Percentiles rank a stretch among this genome's conserved stretches.
phyloP scores from a whole-genome alignment of 169 alveolate species.

The Babesia divergens region DNA sequence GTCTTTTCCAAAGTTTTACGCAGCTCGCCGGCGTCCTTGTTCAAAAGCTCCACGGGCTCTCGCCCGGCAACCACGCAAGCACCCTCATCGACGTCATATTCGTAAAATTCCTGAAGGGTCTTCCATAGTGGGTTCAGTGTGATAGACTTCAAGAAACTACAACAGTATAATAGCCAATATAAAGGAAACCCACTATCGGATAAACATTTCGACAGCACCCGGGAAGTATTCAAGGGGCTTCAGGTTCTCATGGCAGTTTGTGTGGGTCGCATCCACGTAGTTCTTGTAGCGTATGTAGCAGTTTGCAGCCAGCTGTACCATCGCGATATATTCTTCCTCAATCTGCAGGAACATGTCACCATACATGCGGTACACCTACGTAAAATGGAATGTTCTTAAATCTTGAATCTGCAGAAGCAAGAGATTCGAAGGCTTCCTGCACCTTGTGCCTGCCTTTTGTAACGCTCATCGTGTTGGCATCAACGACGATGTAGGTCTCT shows the following conservation, averaged over 20 bases:
- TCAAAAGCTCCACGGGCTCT: conserved; percentile 43
- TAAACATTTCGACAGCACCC: conserved; percentile 70
- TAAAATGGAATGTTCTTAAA: conserved; percentile 73
- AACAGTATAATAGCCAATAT: neutral
- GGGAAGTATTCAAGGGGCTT: conserved; percentile 70
- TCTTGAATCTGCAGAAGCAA: conserved; percentile 65
- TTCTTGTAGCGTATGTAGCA: conserved; percentile 72
- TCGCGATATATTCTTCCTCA: conserved; percentile 73
- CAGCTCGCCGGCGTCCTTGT: conserved; percentile 20
- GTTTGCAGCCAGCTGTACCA: conserved; percentile 67
- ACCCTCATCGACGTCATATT: conserved; percentile 17
- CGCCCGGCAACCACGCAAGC: neutral
- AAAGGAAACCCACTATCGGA: conserved; percentile 48
- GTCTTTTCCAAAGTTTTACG: conserved; percentile 50
- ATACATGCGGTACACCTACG: conserved; percentile 15
- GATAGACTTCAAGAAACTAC: conserved; percentile 29
- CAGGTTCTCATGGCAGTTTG: conserved; percentile 69
- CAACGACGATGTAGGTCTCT: conserved; percentile 65
- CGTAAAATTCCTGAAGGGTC: conserved; percentile 16
- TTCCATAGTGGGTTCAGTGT: conserved; percentile 48
- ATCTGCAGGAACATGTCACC: conserved; percentile 1
- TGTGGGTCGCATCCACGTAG: conserved; percentile 67
- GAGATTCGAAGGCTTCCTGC: conserved; percentile 59
- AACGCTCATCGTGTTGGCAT: conserved; percentile 64
- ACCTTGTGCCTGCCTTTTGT: conserved; percentile 69